Conservation (phyloP, 192 early-diverging fungal species). For the Allomyces arbusculus region DNA sequence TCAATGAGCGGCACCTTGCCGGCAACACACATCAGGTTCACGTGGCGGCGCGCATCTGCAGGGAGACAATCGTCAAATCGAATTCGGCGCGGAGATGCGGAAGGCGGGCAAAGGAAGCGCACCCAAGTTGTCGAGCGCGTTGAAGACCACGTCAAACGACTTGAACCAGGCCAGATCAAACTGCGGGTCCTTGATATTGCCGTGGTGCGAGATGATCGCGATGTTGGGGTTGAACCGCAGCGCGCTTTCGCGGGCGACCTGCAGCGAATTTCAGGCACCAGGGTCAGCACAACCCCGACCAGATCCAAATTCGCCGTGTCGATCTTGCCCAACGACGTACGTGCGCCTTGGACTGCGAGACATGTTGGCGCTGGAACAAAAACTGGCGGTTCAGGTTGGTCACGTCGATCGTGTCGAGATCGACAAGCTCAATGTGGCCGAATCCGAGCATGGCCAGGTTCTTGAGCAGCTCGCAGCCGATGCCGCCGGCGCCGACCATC, state of each 20-base stretch:
- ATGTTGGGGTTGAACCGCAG: slow-evolving; percentile 63
- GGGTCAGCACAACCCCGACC: not conserved
- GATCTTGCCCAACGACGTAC: slow-evolving; percentile 18
- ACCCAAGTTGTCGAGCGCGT: slow-evolving; percentile 80
- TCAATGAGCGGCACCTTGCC: slow-evolving; percentile 82
- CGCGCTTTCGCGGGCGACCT: slow-evolving; percentile 68
- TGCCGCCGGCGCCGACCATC: slow-evolving; percentile 77
- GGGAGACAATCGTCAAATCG: not conserved
- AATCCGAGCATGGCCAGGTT: slow-evolving; percentile 80
- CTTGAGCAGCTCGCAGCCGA: slow-evolving; percentile 96
- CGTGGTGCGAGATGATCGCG: slow-evolving; percentile 54
- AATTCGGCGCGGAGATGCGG: not conserved
- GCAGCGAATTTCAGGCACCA: not conserved
- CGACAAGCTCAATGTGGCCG: slow-evolving; percentile 61
- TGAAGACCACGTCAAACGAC: slow-evolving; percentile 75
- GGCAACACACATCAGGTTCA: slow-evolving; percentile 88
- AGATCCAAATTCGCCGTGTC: not conserved
- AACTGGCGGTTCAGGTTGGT: slow-evolving; percentile 99
- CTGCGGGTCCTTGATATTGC: slow-evolving; percentile 67
- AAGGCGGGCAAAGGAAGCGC: not conserved
- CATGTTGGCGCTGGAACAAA: slow-evolving; percentile 84
- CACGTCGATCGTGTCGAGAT: slow-evolving; percentile 95
- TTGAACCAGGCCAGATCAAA: slow-evolving; percentile 78
- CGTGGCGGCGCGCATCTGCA: slow-evolving; percentile 70
- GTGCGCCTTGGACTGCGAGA: slow-evolving; percentile 77